Conservation (phyloP, 2,329 filamentous ascomycete species). For the Fusarium neocosmosporiellum region DNA sequence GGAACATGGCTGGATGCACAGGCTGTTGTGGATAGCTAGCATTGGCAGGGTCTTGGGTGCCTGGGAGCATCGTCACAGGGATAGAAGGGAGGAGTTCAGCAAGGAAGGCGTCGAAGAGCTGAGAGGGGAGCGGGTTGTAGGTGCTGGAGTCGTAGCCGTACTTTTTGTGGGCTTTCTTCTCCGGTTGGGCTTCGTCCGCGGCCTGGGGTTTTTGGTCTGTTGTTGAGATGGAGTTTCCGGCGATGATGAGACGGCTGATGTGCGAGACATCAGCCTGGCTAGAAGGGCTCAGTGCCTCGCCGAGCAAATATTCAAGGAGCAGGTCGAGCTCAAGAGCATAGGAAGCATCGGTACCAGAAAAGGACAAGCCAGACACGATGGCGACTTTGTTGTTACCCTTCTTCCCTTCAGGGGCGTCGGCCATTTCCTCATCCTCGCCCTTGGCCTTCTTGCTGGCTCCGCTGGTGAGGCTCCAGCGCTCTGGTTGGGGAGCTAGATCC, state of each 20-base stretch:
- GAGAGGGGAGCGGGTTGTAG: slow-evolving; percentile 88
- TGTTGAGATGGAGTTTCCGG: slow-evolving; percentile 90
- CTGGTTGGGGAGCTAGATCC: slow-evolving; percentile 84
- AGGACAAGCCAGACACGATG: slow-evolving; percentile 87
- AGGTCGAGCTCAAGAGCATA: slow-evolving; percentile 82
- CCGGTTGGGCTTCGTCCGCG: slow-evolving; percentile 50
- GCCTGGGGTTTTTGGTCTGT: slow-evolving; percentile 49
- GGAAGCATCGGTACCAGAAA: slow-evolving; percentile 78
- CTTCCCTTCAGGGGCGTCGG: slow-evolving; percentile 49
- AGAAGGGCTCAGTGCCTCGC: slow-evolving; percentile 75
- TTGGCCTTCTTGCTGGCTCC: slow-evolving; percentile 47
- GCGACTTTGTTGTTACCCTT: slow-evolving; percentile 74
- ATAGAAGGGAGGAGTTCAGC: slow-evolving; percentile 84
- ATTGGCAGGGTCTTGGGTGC: slow-evolving; percentile 87
- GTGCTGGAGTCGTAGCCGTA: slow-evolving; percentile 93
- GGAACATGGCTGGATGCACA: slow-evolving; percentile 93
- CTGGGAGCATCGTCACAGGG: slow-evolving; percentile 89
- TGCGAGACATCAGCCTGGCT: slow-evolving; percentile 70
- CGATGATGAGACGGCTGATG: slow-evolving; percentile 89
- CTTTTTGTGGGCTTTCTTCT: slow-evolving; percentile 73
- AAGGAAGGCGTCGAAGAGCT: slow-evolving; percentile 86
- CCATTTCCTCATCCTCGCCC: slow-evolving; percentile 69
- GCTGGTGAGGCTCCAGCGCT: slow-evolving; percentile 78
- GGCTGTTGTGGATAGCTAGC: slow-evolving; percentile 91
- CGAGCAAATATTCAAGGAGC: slow-evolving; percentile 87